These are phyloP conservation scores for Aspergillus amoenus DNA, from an alignment of 2,329 filamentous ascomycete species.

Conservation along the genomic window DNA sequence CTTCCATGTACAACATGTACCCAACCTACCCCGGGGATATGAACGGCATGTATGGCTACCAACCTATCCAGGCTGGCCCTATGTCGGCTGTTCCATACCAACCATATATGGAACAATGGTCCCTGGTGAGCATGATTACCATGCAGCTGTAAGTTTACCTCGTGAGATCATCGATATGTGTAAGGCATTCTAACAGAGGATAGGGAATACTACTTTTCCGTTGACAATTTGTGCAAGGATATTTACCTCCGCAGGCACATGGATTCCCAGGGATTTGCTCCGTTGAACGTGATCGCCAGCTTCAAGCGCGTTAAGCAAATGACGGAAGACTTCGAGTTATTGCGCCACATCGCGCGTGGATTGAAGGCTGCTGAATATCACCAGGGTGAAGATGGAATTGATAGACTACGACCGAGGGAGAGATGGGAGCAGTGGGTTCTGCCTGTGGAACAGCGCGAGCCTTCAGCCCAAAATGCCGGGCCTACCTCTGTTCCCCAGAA, in stretches of 20 bases:
- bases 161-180: not conserved
- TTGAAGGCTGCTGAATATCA: conserved; percentile 73
- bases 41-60: conserved; percentile 58
- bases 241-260: conserved; percentile 84
- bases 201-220: conserved; percentile 94
- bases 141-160: conserved; percentile 56
- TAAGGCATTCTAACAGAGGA: conserved; percentile 38
- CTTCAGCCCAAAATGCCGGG: conserved; percentile 72
- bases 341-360: conserved; percentile 73
- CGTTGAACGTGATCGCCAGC: conserved; percentile 72
- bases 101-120: conserved; percentile 58
- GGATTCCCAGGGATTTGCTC: conserved; percentile 93
- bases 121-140: conserved; percentile 58
- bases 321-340: conserved; percentile 68
- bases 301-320: conserved; percentile 82
- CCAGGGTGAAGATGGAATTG: conserved; percentile 71
- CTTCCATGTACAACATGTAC: conserved; percentile 50
- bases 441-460: conserved; percentile 67
- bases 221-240: conserved; percentile 94
- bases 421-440: conserved; percentile 81
- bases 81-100: conserved; percentile 52
- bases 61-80: conserved; percentile 50
- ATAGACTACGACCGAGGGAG: conserved; percentile 72
- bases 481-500: conserved; percentile 47
- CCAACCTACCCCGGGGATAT: conserved; percentile 43